Base-by-base conservation (phyloP, 1,139 yeast species). In the Geotrichum histeridarum region DNA sequence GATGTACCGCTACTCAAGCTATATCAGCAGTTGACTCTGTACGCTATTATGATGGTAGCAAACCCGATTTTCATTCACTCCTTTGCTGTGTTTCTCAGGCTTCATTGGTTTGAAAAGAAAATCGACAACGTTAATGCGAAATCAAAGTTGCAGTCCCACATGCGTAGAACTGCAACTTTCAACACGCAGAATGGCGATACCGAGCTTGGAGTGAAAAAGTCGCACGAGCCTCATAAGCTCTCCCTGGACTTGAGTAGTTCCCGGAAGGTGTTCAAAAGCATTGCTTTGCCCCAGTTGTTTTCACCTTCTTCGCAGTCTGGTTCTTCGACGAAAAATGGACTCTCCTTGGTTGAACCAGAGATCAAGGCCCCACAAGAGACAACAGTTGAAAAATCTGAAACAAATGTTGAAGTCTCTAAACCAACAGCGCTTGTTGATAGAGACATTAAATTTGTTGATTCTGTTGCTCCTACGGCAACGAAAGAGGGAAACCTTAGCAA, bases 11-110 rank as follows among this genome's bases (percentile, higher is more conserved):
- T 72, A 0, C 62, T 88, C 57, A 70, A 75, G 1, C 69, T 87
- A 48, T 91, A 84, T 70, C 98, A 93, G 69, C 97, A 91, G 67
- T 78, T 90, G 27, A 17, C 14, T n/a, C n/a, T n/a, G n/a, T n/a
- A n/a, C n/a, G n/a, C n/a, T n/a, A n/a, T n/a, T n/a, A n/a, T n/a
- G n/a, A n/a, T n/a, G n/a, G n/a, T n/a, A n/a, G n/a, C n/a, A n/a
- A n/a, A n/a, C n/a, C n/a, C n/a, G n/a, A n/a, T n/a, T n/a, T n/a
- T n/a, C n/a, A n/a, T 11, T 2, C 37, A 33, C 12, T 7, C 4
- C 6, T 33, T 6, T 33, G 37, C 37, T 6, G 37, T 6, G 12
- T 33, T 33, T 33, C 7, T 33, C 14, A 32, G 8, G 37, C 43
- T 50, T 17, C 35, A 42, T 18, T 53, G 53, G 86, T 93, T 88